Base-by-base conservation (phyloP, 1,284 basidiomycete species). In the Melampsora americana region DNA sequence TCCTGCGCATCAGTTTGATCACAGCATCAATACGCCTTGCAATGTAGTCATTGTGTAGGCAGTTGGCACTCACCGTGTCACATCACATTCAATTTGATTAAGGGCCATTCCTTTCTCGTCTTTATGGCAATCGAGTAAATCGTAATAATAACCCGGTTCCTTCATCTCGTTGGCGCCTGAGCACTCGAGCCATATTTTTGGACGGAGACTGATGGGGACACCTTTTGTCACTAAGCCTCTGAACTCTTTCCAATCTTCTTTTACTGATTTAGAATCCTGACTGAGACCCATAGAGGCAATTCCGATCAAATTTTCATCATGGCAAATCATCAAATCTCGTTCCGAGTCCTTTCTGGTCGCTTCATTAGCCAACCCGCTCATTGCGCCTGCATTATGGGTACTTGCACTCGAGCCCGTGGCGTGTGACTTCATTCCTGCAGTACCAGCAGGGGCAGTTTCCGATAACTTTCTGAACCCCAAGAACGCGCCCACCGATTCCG, bases 21-120 rank as follows among this genome's bases (percentile, higher is more conserved):
- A 9, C 39, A 39, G 39, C 39, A 39, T 39, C 39, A 39, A 39
- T 39, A 39, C 2, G 39, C 1, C 39, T 39, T 39, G 39, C 39
- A 39, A 39, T 9, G 1, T 9, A 48, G 26, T 23, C 26, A 26
- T 26, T 42, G 39, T 39, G 39, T 39, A 39, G 39, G 39, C 39
- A 39, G 12, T n/a, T 7, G 16, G 32, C 16, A 66, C 48, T 14
- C 20, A 75, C 72, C 72, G 50, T 5, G 72, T 75, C 16, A 97
- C 92, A 81, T 98, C 95, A 84, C 98, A 95, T 84, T 95, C 94
- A 78, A 99, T 98, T 84, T 99, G 72, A 30, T 67, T 68, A 4
- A 67, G 83, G 66, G 89, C 87, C 0, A 91, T 88, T 60, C 87
- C 86, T 28, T 85, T 86, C 56, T 83, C 81, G 18, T 85, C 85